A percentile compares a stretch with the other conserved stretches of the same genome.
Conservation (phyloP, 2,329 filamentous ascomycete genomes). For the Aspergillus uvarum region DNA sequence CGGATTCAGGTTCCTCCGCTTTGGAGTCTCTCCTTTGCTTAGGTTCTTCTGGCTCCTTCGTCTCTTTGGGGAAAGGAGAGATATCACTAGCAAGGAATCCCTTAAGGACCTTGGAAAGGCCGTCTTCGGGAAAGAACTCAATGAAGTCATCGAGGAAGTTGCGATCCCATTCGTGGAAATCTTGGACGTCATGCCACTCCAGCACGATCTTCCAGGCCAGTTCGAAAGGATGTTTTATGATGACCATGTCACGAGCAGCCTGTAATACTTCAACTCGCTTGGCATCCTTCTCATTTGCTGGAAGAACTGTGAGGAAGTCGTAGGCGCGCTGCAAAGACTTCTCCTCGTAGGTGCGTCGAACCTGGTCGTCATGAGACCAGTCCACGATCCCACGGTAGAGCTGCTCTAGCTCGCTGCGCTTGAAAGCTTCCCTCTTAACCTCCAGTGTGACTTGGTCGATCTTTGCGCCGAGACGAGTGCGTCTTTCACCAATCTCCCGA, state of each 20-base stretch:
- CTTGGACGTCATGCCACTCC: slow-evolving; percentile 81
- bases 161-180: slow-evolving; percentile 73
- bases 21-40: slow-evolving; percentile 8
- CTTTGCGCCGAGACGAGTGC: slow-evolving; percentile 81
- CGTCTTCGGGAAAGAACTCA: slow-evolving; percentile 77
- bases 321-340: slow-evolving; percentile 80
- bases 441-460: slow-evolving; percentile 80
- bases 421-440: slow-evolving; percentile 81
- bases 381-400: slow-evolving; percentile 82
- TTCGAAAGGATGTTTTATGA: slow-evolving; percentile 87
- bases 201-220: slow-evolving; percentile 89
- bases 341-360: slow-evolving; percentile 82
- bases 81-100: slow-evolving; percentile 80
- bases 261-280: slow-evolving; percentile 74
- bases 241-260: slow-evolving; percentile 87
- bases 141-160: slow-evolving; percentile 78
- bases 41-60: slow-evolving; percentile 40
- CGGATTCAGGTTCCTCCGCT: slow-evolving; percentile 12
- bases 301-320: slow-evolving; percentile 70
- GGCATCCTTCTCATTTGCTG: slow-evolving; percentile 63
- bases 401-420: slow-evolving; percentile 71
- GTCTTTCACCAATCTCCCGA: slow-evolving; percentile 80
- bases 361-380: slow-evolving; percentile 84
- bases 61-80: slow-evolving; percentile 71
- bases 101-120: slow-evolving; percentile 76